Evolutionary conservation across 2,329 filamentous ascomycete species (phyloP).

Genomic region (Aspergillus pseudoterreus): DNA sequence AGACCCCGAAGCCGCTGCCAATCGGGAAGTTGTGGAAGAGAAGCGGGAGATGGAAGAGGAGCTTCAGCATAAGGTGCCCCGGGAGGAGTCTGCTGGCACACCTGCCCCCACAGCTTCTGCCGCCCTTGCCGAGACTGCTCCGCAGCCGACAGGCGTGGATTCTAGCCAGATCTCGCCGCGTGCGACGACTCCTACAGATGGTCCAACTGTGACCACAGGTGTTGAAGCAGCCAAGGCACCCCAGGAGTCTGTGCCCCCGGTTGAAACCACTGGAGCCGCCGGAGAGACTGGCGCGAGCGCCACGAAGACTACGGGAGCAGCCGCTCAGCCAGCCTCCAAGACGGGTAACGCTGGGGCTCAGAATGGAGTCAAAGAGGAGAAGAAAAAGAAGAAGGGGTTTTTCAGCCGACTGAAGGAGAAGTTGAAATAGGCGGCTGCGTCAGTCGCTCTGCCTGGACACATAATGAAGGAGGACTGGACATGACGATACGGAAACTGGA

Average conservation of each 20-base stretch:
- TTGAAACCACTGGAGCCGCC: neutral
- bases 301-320: conserved; percentile 13
- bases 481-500: conserved; percentile 17
- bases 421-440: conserved; percentile 34
- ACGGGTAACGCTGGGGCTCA: neutral
- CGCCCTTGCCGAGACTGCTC: conserved; percentile 35
- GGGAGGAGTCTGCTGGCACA: conserved; percentile 33
- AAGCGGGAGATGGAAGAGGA: conserved; percentile 74
- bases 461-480: conserved; percentile 9
- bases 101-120: conserved; percentile 41
- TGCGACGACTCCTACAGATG: conserved; percentile 7
- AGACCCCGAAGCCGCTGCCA: conserved; percentile 68
- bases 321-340: neutral
- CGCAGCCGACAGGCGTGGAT: conserved; percentile 17
- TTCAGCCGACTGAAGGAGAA: conserved; percentile 56
- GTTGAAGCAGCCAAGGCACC: conserved; percentile 18
- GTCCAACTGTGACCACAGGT: conserved; percentile 15
- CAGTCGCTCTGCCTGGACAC: neutral
- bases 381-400: conserved; percentile 63
- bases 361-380: conserved; percentile 20
- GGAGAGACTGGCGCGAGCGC: conserved; percentile 9
- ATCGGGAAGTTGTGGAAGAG: conserved; percentile 65
- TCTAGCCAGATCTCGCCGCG: conserved; percentile 19
- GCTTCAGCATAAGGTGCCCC: conserved; percentile 53
- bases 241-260: conserved; percentile 13